Percentiles rank a stretch among this genome's conserved stretches.
These are phyloP conservation scores for Gremmenia infestans DNA, from an alignment of 2,329 filamentous ascomycete species.

Conservation along the genomic window DNA sequence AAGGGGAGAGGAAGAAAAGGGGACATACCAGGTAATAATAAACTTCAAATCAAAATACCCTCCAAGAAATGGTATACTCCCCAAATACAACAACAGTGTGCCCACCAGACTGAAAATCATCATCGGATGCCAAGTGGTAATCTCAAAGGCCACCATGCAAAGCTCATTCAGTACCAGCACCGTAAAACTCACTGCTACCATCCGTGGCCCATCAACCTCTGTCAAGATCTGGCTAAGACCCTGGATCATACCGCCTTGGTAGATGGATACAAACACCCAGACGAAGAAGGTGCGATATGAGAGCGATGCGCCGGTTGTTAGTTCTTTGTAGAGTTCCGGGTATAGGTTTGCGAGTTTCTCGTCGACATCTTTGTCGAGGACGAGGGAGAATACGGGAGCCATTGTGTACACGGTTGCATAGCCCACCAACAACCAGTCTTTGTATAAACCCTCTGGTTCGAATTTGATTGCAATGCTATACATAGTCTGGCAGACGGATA, in stretches of 20 bases:
- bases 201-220: slow-evolving; percentile 64
- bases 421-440: slow-evolving; percentile 93
- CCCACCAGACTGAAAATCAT: slow-evolving; percentile 84
- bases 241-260: slow-evolving; percentile 93
- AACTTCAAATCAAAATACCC: slow-evolving; percentile 84
- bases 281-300: slow-evolving; percentile 94
- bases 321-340: slow-evolving; percentile 93
- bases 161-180: slow-evolving; percentile 91
- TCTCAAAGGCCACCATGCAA: slow-evolving; percentile 93
- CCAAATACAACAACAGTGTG: slow-evolving; percentile 75
- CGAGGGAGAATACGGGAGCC: slow-evolving; percentile 83
- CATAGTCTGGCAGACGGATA: slow-evolving; percentile 93
- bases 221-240: slow-evolving; percentile 87
- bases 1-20: background rate
- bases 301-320: slow-evolving; percentile 82
- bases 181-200: slow-evolving; percentile 90
- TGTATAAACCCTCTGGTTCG: slow-evolving; percentile 90
- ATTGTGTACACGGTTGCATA: slow-evolving; percentile 97
- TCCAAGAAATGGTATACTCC: slow-evolving; percentile 79
- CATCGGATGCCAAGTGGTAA: slow-evolving; percentile 93
- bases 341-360: slow-evolving; percentile 91
- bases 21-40: slow-evolving; percentile 60
- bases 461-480: slow-evolving; percentile 91
- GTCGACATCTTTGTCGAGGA: slow-evolving; percentile 92
- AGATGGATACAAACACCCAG: slow-evolving; percentile 92